Evolutionary conservation across 2,329 filamentous ascomycete genomes (phyloP).

Genomic region (Phyllosticta capitalensis): DNA sequence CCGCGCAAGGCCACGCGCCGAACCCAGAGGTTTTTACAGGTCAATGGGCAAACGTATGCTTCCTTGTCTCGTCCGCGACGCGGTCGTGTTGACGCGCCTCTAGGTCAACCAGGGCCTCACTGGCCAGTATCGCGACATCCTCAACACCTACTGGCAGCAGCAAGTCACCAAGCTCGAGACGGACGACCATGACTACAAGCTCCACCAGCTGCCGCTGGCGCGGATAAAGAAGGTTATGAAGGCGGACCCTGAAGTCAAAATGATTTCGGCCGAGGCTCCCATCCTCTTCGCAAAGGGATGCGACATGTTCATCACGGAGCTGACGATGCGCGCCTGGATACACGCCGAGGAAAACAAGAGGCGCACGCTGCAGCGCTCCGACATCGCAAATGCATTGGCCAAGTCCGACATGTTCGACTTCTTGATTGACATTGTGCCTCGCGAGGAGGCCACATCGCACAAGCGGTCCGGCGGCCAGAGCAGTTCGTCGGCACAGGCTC

Average conservation of each 20-base stretch:
- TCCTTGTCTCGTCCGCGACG: not conserved
- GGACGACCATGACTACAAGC: conserved; percentile 95
- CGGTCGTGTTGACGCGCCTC: conserved; percentile 17
- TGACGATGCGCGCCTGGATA: conserved; percentile 99
- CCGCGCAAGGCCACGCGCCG: conserved; percentile 79
- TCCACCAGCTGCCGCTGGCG: conserved; percentile 92
- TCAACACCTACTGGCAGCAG: conserved; percentile 99
- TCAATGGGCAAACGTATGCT: conserved; percentile 78
- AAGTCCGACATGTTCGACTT: conserved; percentile 99
- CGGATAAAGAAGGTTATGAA: conserved; percentile 99
- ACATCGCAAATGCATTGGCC: conserved; percentile 88
- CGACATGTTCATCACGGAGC: conserved; percentile 97
- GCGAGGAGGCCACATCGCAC: conserved; percentile 81
- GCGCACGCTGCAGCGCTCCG: conserved; percentile 84
- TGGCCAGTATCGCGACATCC: conserved; percentile 88
- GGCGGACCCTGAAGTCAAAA: conserved; percentile 97
- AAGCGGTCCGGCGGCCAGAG: conserved; percentile 49
- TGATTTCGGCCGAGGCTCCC: conserved; percentile 97
- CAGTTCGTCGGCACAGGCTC: conserved; percentile 27
- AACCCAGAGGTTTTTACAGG: conserved; percentile 84
- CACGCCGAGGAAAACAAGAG: conserved; percentile 99
- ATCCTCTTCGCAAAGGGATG: conserved; percentile 98
- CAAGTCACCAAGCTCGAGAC: conserved; percentile 92
- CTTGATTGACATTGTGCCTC: conserved; percentile 94
- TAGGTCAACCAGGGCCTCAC: conserved; percentile 92